Percentiles rank a stretch among this genome's conserved stretches.
Evolutionary conservation across 75 land plant species (phyloP).

Genomic region (Selaginella tamariscina): DNA sequence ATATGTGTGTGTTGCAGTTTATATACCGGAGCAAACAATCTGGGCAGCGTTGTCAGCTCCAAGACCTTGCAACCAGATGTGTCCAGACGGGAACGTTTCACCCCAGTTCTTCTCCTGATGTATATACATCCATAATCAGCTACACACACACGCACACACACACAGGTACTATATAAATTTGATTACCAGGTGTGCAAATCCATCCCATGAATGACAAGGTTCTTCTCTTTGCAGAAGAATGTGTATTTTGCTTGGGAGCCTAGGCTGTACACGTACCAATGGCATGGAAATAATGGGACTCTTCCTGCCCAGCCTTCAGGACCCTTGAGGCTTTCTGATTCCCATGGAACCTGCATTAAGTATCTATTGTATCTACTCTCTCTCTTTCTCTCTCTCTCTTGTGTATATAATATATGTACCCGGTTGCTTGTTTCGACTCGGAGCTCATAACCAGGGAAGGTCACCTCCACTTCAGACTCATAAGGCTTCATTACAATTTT

Average conservation of each 20-base stretch:
- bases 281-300: constrained; percentile 26
- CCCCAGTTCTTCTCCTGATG: constrained; percentile 48
- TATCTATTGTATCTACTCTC: too few species aligned
- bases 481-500: constrained; percentile 20
- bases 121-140: too few species aligned
- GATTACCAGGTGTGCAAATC: too few species aligned
- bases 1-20: too few species aligned
- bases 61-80: constrained; percentile 37
- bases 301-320: constrained; percentile 40
- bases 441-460: constrained; percentile 25
- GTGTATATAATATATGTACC: too few species aligned
- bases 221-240: constrained; percentile 17
- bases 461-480: constrained; percentile 20
- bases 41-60: constrained; percentile 25
- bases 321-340: constrained; percentile 21
- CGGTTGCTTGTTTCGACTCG: too few species aligned
- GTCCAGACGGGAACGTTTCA: constrained; percentile 30
- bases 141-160: too few species aligned
- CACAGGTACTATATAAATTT: too few species aligned
- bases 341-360: constrained; percentile 32
- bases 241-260: constrained; percentile 29
- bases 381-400: too few species aligned
- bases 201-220: constrained; percentile 18
- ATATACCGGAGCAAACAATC: constrained; percentile 28
- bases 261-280: constrained; percentile 34